A percentile compares a stretch with the other conserved stretches of the same genome.
phyloP scores from a whole-genome alignment of 1,284 basidiomycete genomes.

The Cutaneotrichosporon dermatis region DNA sequence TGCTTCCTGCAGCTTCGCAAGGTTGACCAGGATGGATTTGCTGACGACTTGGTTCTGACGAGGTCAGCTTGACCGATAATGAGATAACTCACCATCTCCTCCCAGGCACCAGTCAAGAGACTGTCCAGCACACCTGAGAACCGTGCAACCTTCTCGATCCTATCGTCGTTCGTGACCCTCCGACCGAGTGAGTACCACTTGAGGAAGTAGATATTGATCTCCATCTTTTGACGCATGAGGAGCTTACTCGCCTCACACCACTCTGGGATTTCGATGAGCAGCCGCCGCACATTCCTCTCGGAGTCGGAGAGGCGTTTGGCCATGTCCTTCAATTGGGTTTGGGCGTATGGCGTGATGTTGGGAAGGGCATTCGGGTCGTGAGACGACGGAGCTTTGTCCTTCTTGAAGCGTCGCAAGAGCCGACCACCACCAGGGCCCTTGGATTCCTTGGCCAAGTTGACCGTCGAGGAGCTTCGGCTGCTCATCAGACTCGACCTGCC shows the following conservation, averaged over 20 bases:
- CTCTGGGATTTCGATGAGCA: slow-evolving; percentile 42
- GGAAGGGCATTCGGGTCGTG: slow-evolving; percentile 1
- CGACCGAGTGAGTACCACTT: slow-evolving; percentile 39
- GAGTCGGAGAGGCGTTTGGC: slow-evolving; percentile 32
- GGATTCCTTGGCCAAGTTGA: slow-evolving; percentile 9
- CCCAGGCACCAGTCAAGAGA: slow-evolving; percentile 35
- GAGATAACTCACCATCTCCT: slow-evolving; percentile 35
- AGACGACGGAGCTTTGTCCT: slow-evolving; percentile 26
- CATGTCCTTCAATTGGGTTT: slow-evolving; percentile 30
- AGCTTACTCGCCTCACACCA: slow-evolving; percentile 40
- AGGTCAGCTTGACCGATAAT: background rate
- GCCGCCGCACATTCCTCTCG: slow-evolving; percentile 36
- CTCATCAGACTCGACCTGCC: slow-evolving; percentile 46
- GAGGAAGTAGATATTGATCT: slow-evolving; percentile 33
- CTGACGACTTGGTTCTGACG: slow-evolving; percentile 36
- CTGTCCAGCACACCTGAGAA: slow-evolving; percentile 37
- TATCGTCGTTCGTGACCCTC: slow-evolving; percentile 24
- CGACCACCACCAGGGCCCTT: slow-evolving; percentile 7
- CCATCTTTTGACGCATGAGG: slow-evolving; percentile 30
- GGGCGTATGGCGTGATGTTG: slow-evolving; percentile 27
- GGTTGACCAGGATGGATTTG: slow-evolving; percentile 39
- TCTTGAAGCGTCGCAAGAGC: slow-evolving; percentile 40
- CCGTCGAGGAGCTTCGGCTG: slow-evolving; percentile 21
- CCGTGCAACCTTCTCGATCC: slow-evolving; percentile 38
- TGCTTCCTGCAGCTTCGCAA: slow-evolving; percentile 38